Evolutionary conservation across 306 rosid species (phyloP).

Genomic region (barrel medic (Medicago truncatula)): DNA sequence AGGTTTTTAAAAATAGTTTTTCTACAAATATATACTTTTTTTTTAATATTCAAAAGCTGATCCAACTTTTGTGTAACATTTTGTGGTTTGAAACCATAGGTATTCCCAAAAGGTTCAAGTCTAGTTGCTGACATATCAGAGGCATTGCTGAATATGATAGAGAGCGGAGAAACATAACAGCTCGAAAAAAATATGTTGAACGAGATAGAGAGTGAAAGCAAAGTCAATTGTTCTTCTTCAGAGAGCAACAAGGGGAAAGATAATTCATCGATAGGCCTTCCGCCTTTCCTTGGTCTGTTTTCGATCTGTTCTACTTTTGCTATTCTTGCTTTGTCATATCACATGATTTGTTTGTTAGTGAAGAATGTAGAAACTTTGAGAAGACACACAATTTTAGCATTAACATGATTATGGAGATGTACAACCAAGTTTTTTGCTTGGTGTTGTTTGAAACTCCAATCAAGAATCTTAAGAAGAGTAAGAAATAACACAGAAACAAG

Average conservation of each 20-base stretch:
- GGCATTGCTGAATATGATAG: constrained; percentile 39
- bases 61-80: background rate
- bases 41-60: background rate
- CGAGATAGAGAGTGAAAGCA: background rate
- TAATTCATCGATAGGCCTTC: constrained; percentile 8
- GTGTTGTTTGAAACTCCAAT: constrained; percentile 5
- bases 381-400: background rate
- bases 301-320: constrained; percentile 24
- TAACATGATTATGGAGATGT: constrained; percentile 26
- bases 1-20: background rate
- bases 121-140: constrained; percentile 38
- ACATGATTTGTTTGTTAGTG: background rate
- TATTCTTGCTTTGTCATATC: constrained; percentile 30
- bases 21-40: background rate
- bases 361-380: constrained; percentile 35
- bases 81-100: background rate
- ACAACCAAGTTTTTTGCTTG: constrained; percentile 8
- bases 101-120: constrained; percentile 36
- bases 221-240: background rate
- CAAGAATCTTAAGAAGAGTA: constrained; percentile 15
- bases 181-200: constrained; percentile 41
- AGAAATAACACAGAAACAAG: constrained; percentile 3
- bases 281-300: constrained; percentile 41
- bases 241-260: background rate
- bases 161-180: constrained; percentile 34